Percentiles rank a stretch among this genome's conserved stretches.
Evolutionary conservation across 257 asterid genomes (phyloP).

Genomic region (Penstemon davidsonii): DNA sequence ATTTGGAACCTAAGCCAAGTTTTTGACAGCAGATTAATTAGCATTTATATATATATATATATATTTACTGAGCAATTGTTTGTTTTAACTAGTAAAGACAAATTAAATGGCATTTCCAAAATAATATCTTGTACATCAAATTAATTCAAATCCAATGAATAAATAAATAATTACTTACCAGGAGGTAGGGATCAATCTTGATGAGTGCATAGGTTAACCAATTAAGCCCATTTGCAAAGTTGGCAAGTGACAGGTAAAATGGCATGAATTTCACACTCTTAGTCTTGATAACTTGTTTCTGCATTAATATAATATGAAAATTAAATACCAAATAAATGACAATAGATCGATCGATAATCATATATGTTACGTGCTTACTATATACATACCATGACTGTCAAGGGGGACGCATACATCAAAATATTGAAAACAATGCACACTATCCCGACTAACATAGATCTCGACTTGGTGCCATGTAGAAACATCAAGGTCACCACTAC

Average conservation of each 20-base stretch:
- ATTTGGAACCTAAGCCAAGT: constrained; percentile 32
- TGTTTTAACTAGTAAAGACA: neutral
- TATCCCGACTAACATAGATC: constrained; percentile 52
- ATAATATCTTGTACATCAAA: too few relatives aligned
- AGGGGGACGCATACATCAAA: constrained; percentile 60
- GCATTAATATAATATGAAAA: neutral
- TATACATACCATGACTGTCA: constrained; percentile 57
- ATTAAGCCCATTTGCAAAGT: constrained; percentile 51
- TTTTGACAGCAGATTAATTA: too few relatives aligned
- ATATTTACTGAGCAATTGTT: neutral
- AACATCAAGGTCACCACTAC: constrained; percentile 32
- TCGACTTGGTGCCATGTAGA: constrained; percentile 42
- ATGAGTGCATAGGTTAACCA: constrained; percentile 69
- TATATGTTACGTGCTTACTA: too few relatives aligned
- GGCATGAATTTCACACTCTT: constrained; percentile 92
- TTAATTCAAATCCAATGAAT: too few relatives aligned
- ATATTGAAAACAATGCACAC: constrained; percentile 48
- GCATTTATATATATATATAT: neutral
- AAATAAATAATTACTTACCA: constrained; percentile 38
- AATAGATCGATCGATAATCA: too few relatives aligned
- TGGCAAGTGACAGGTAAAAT: constrained; percentile 58
- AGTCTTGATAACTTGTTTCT: constrained; percentile 52
- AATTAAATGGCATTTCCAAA: neutral
- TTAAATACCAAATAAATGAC: neutral
- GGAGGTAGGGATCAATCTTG: constrained; percentile 53